phyloP scores from a whole-genome alignment of 352 stramenopile genomes.

The Pythium periplocum region DNA sequence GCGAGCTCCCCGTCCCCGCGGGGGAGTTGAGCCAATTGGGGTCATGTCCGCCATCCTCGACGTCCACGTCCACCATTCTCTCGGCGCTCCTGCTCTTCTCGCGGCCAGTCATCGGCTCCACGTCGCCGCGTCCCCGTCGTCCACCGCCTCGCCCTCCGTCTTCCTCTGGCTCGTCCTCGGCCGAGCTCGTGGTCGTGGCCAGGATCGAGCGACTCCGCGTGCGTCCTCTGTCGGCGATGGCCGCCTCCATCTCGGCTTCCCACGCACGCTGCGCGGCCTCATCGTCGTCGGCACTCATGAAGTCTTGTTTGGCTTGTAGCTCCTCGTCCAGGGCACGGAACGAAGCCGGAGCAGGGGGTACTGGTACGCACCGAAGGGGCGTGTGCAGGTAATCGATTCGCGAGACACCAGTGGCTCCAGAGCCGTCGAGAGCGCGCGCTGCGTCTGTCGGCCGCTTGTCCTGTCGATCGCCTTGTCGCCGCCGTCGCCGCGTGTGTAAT shows the following conservation, averaged over 20 bases:
- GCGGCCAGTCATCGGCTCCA: slow-evolving; percentile 6
- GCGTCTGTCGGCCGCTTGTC: too few relatives aligned
- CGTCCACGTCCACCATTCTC: slow-evolving; percentile 22
- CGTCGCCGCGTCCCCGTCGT: slow-evolving; percentile 9
- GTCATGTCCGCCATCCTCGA: slow-evolving; percentile 30
- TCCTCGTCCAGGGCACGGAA: too few relatives aligned
- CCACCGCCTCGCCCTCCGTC: background rate
- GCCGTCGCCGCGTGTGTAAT: too few relatives aligned
- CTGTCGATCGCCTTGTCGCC: too few relatives aligned
- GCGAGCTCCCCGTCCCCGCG: slow-evolving; percentile 11
- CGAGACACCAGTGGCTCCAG: too few relatives aligned
- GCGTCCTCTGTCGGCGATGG: slow-evolving; percentile 63
- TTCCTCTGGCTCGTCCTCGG: slow-evolving; percentile 12
- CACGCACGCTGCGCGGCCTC: slow-evolving; percentile 48
- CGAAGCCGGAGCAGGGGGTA: too few relatives aligned
- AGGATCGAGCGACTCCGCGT: slow-evolving; percentile 79
- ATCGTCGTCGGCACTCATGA: slow-evolving; percentile 31
- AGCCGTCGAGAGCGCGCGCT: too few relatives aligned
- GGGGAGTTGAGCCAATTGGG: slow-evolving; percentile 27
- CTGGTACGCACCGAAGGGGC: too few relatives aligned
- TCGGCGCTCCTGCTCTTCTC: slow-evolving; percentile 19
- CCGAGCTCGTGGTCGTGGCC: slow-evolving; percentile 31
- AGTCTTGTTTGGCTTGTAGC: slow-evolving; percentile 1
- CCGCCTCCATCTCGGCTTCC: slow-evolving; percentile 81
- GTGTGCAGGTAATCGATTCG: too few relatives aligned